Base-by-base conservation (phyloP, 805 yeast genomes). In the Debaryomyces castellii region DNA sequence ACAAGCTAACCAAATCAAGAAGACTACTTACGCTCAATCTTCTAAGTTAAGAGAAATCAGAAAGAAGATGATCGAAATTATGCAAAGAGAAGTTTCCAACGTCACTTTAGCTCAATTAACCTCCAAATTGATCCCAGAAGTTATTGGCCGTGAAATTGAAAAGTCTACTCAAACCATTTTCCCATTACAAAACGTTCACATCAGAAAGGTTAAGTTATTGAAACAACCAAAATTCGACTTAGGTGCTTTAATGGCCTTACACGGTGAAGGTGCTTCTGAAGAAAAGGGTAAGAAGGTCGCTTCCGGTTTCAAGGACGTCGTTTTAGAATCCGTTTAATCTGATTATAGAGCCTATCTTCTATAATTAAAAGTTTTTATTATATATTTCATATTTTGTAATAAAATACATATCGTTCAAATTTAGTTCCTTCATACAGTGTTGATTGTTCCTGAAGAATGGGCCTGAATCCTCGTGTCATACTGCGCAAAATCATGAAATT, bases 281-380 rank as follows among this genome's bases (percentile, higher is more conserved):
- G 96, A 91, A 75, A 96, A 94, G 77, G 89, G 96, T 74, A 97
- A 97, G 79, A 91, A 92, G 87, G 91, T 91, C 78, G 92, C 92
- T 69, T 75, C 87, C 63, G 96, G 95, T 76, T 92, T 90, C 95
- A 91, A 92, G 83, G 99, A 92, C 77, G 97, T 89, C 75, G 89
- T 94, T 73, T 89, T 94, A 78, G 98, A 92, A 83, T 73, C 92
- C 71, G 98, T 92, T 73, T 92, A 89, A 63, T 48, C 51, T 39
- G 20, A 40, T 14, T 30, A 34, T 28, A 30, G 39, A 20, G 16
- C 24, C 8, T 22, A 14, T 14, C 20, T 9, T 16, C 28, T 37
- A 22, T 37, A 37, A 23, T 37, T 37, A 37, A 37, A 37, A 22
- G 40, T 22, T 37, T 37, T 37, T 37, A 37, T 37, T 37, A 37